phyloP scores from a whole-genome alignment of 495 filamentous ascomycete species.

The Xylaria sp. region DNA sequence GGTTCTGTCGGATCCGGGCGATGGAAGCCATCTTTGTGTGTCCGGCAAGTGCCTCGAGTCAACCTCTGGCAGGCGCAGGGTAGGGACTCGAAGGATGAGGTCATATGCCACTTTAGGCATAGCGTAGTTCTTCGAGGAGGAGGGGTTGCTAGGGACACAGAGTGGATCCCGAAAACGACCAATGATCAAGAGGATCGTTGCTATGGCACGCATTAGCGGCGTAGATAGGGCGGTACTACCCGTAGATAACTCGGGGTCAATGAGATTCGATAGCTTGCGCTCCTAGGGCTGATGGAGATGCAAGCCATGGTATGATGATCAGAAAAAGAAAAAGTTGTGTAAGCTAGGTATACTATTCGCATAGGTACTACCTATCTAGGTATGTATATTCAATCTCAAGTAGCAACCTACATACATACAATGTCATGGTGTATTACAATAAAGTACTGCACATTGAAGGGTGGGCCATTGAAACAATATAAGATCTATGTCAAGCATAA shows the following conservation, averaged over 20 bases:
- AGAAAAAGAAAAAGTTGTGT: no score
- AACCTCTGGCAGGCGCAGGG: no score
- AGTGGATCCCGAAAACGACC: neutral
- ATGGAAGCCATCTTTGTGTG: neutral
- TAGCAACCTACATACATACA: no score
- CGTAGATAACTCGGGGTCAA: neutral
- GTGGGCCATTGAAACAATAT: no score
- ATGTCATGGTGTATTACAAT: no score
- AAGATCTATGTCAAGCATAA: no score
- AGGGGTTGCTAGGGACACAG: slow-evolving; percentile 21
- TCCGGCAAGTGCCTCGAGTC: neutral
- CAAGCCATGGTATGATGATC: neutral
- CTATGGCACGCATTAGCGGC: slow-evolving; percentile 9
- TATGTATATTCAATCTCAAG: no score
- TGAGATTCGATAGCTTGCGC: neutral
- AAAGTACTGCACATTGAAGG: no score
- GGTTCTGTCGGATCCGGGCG: neutral
- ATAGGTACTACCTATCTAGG: no score
- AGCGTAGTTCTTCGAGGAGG: neutral
- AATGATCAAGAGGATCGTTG: slow-evolving; percentile 1
- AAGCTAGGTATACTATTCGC: no score
- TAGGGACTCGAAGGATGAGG: slow-evolving; percentile 10
- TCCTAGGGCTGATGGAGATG: neutral
- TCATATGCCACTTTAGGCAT: slow-evolving; percentile 9
- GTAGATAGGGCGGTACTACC: neutral